Evolutionary conservation across 441 rosid genomes (phyloP).

Genomic region (Codiaeum variegatum): DNA sequence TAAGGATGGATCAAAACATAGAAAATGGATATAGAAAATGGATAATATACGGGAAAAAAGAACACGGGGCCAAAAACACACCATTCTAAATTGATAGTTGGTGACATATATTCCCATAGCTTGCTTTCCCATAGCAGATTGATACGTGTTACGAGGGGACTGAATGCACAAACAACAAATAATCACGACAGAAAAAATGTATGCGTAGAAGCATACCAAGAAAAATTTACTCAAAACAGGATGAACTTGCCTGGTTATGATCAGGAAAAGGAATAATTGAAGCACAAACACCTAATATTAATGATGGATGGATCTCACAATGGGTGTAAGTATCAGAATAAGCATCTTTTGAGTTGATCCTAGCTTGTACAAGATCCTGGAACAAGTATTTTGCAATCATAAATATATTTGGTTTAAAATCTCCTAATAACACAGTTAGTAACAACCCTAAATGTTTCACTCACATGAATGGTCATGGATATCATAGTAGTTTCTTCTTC

Average conservation of each 20-base stretch:
- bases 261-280: slow-evolving; percentile 99
- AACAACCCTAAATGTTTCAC: slow-evolving; percentile 24
- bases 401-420: slow-evolving; percentile 3
- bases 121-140: slow-evolving; percentile 99
- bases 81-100: slow-evolving; percentile 96
- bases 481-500: slow-evolving; percentile 99
- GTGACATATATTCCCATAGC: slow-evolving; percentile 99
- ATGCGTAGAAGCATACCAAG: not conserved
- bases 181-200: slow-evolving; percentile 7
- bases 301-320: slow-evolving; percentile 97
- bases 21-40: not conserved
- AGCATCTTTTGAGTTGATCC: slow-evolving; percentile 71
- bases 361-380: slow-evolving; percentile 93
- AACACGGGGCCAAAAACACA: slow-evolving; percentile 24
- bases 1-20: not conserved
- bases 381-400: slow-evolving; percentile 18
- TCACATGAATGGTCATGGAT: slow-evolving; percentile 96
- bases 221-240: slow-evolving; percentile 9
- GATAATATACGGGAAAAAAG: not conserved
- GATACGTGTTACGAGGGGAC: slow-evolving; percentile 99
- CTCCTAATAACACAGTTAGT: slow-evolving; percentile 5
- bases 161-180: slow-evolving; percentile 31
- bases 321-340: slow-evolving; percentile 88
- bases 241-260: slow-evolving; percentile 76
- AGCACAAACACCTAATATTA: slow-evolving; percentile 95